Base-by-base conservation (phyloP, 2,329 filamentous ascomycete species). In the Botryotinia narcissicola region DNA sequence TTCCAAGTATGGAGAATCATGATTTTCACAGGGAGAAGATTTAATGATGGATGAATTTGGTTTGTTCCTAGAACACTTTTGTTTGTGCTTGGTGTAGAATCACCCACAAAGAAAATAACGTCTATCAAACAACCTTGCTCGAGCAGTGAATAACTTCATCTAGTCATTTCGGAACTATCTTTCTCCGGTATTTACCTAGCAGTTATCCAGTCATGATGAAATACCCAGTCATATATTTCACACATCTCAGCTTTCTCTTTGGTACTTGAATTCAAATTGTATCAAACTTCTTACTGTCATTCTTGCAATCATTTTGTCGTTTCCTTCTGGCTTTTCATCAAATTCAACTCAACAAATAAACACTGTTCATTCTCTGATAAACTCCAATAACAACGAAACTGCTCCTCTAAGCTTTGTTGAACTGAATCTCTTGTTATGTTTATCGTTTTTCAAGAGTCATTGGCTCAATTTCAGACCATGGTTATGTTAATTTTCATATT, bases 71-170 rank as follows among this genome's bases (percentile, higher is more conserved):
- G 35, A 14, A n/a, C 3, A 0, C n/a, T 29, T 9, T 57, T 25
- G 35, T 68, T 29, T 68, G 9, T 54, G 20, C 35, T 42, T 20
- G 7, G 12, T 16, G 12, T n/a, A 68, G 42, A 42, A 29, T 32
- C 8, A 9, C 22, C 0, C 20, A 68, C 42, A 42, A 9, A 57
- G 16, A 37, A 51, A 32, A 9, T 42, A 7, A 18, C 3, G 6
- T 5, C 18, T 57, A 22, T 68, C 35, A 29, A 57, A 32, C 14
- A 57, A 29, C 51, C 14, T 57, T n/a, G 32, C 14, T 37, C 63
- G 32, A 67, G 25, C 16, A 25, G 48, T 68, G 48, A 68, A 68
- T 68, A 57, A 1, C 48, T 57, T 68, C 46, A 20, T 57, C 66
- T 69, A 9, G 40, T 18, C 10, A 57, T 9, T 8, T 32, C 35